Evolutionary conservation across 345 rosid species (phyloP).

Genomic region (Moricandia moricandioides): DNA sequence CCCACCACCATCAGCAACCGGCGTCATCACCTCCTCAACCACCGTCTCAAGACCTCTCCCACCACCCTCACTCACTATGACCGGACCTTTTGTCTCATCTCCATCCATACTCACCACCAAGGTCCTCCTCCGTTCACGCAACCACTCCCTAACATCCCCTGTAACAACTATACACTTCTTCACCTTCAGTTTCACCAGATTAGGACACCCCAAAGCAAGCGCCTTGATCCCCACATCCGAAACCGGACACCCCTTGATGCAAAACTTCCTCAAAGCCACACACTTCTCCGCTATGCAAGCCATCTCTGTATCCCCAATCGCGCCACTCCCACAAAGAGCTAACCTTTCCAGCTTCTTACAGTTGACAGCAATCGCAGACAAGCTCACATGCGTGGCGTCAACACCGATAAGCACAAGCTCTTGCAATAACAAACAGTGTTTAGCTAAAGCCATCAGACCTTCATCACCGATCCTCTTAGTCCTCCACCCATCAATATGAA

Average conservation of each 20-base stretch:
- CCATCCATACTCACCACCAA: slow-evolving; percentile 65
- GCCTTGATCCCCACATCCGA: slow-evolving; percentile 67
- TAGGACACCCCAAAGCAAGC: slow-evolving; percentile 74
- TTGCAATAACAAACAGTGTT: slow-evolving; percentile 54
- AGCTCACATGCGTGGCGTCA: slow-evolving; percentile 55
- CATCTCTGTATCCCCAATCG: slow-evolving; percentile 68
- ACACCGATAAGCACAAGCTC: slow-evolving; percentile 85
- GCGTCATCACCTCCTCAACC: slow-evolving; percentile 20
- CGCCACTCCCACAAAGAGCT: slow-evolving; percentile 71
- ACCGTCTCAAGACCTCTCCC: slow-evolving; percentile 47
- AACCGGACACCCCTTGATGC: slow-evolving; percentile 74
- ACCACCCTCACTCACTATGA: slow-evolving; percentile 39
- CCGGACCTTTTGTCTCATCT: slow-evolving; percentile 37
- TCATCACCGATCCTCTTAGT: slow-evolving; percentile 68
- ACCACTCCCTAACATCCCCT: slow-evolving; percentile 52
- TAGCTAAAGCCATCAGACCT: slow-evolving; percentile 66
- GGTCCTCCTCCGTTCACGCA: slow-evolving; percentile 49
- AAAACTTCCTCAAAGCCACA: slow-evolving; percentile 62
- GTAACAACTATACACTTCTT: slow-evolving; percentile 76
- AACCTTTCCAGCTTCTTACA: slow-evolving; percentile 67
- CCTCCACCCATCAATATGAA: slow-evolving; percentile 82
- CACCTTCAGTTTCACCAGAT: slow-evolving; percentile 72
- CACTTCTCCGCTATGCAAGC: slow-evolving; percentile 72
- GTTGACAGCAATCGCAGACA: slow-evolving; percentile 50
- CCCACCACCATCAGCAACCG: no score